phyloP scores from a whole-genome alignment of 2,329 filamentous ascomycete genomes.

The Didymella glomerata region DNA sequence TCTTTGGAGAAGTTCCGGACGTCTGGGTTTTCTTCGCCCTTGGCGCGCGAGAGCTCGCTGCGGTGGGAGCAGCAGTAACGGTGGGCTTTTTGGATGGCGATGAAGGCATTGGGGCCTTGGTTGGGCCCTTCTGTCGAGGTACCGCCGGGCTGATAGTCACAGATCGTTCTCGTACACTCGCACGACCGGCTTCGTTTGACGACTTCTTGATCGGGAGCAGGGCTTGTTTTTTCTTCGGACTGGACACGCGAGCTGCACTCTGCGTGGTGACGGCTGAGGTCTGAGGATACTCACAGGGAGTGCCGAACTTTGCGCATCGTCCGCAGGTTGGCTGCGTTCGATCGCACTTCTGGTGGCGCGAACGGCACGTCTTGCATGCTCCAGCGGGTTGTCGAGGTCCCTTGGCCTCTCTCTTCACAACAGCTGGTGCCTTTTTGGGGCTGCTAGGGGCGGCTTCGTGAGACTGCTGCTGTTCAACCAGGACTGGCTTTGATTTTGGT shows the following conservation, averaged over 20 bases:
- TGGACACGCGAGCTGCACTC: not conserved
- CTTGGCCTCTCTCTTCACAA: constrained; percentile 11
- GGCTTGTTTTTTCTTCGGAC: not conserved
- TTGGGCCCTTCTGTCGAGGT: not conserved
- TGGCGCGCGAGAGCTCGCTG: constrained; percentile 12
- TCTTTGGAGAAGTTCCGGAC: not conserved
- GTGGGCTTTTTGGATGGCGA: constrained; percentile 7
- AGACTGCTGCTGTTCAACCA: not conserved
- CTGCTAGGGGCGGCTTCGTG: constrained; percentile 1
- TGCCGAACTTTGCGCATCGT: constrained; percentile 66
- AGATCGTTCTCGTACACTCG: constrained; percentile 7
- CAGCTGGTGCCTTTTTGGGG: not conserved
- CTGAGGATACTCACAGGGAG: constrained; percentile 10
- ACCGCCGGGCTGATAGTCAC: constrained; percentile 6
- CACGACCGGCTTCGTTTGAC: not conserved
- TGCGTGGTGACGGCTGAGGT: not conserved
- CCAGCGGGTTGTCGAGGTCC: constrained; percentile 6
- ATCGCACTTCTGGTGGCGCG: constrained; percentile 62
- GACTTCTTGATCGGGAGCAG: not conserved
- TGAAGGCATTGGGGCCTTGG: not conserved
- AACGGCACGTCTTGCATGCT: constrained; percentile 18
- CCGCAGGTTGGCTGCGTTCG: constrained; percentile 75
- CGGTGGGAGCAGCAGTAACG: constrained; percentile 4
- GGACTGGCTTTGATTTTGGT: not conserved
- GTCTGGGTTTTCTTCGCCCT: constrained; percentile 3